Conservation (phyloP, 2,329 filamentous ascomycete species). For the Teratosphaeriaceae sp. region DNA sequence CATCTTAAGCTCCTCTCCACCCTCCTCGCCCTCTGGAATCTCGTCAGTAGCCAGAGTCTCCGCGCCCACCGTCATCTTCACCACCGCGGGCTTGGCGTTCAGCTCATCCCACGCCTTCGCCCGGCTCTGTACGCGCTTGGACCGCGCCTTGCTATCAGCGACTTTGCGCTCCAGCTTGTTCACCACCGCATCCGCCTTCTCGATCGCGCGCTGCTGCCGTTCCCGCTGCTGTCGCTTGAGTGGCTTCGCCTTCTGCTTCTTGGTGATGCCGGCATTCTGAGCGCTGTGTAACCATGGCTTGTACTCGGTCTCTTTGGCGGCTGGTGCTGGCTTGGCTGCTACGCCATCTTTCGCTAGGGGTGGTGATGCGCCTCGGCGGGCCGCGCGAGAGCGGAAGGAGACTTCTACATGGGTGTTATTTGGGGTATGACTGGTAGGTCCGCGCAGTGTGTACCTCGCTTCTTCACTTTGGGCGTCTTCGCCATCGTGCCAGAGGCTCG, state of each 20-base stretch:
- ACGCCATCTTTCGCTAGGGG: conserved; percentile 36
- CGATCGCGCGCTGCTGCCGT: conserved; percentile 49
- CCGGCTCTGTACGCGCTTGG: conserved; percentile 35
- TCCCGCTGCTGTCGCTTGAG: conserved; percentile 47
- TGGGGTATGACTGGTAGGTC: no score
- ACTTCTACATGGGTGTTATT: conserved; percentile 41
- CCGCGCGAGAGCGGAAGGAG: conserved; percentile 67
- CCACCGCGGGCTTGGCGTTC: conserved; percentile 15
- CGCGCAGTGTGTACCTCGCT: conserved; percentile 36
- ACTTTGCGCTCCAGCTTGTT: conserved; percentile 52
- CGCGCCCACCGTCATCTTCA: conserved; percentile 1
- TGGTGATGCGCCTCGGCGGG: conserved; percentile 64
- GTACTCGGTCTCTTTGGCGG: conserved; percentile 41
- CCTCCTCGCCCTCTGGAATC: neutral
- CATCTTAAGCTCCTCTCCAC: neutral
- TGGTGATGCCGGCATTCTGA: conserved; percentile 62
- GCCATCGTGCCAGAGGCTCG: conserved; percentile 29
- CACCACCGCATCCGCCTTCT: conserved; percentile 48
- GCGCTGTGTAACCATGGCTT: conserved; percentile 64
- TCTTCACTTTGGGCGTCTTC: conserved; percentile 42
- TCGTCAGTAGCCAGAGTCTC: neutral
- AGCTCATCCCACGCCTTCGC: conserved; percentile 27
- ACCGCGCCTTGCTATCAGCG: conserved; percentile 44
- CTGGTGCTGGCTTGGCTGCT: conserved; percentile 27
- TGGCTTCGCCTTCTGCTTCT: conserved; percentile 56